Evolutionary conservation across 2,329 filamentous ascomycete species (phyloP), one percentile per base, ranked within the genome.

Genomic region (Volutella citrinella): DNA sequence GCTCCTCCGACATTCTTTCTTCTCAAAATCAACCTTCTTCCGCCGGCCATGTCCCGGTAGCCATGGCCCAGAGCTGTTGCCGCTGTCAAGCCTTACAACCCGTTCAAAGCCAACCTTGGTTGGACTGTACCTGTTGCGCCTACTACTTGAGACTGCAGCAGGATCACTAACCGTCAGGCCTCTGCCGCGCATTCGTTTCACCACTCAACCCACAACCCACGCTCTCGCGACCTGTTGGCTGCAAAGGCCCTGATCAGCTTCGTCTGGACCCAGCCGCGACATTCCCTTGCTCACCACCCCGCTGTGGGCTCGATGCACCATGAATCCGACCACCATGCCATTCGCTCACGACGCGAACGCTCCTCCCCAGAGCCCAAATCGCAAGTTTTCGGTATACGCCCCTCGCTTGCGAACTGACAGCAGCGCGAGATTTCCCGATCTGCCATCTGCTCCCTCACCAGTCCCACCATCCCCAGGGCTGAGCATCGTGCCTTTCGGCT

Each of bases 61-160:
- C 46, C 27, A 52, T 52, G 49, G 48, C 49, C 41, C 42, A 52
- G 49, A 40, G 40, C 40, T 45, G 23, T 41, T 42, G 41, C 35
- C 40, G 20, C 20, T 12, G 23, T 42, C 40, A 37, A n/a, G 28
- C 39, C 22, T 33, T 28, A 9, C 16, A 39, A 29, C 38, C 32
- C 32, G 40, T 33, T 38, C 33, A 32, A 25, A 34, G 38, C 37
- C 30, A 24, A 37, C 27, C 34, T 31, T 26, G 14, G 19, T 30
- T 39, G 28, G 40, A 20, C 18, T 11, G 30, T 34, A 19, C 25
- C 33, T 34, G 38, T 46, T 46, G 48, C 34, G 40, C 43, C 30
- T 22, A 30, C 35, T 40, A 44, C 40, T 36, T 29, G 34, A 49
- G 45, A 31, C 38, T 23, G 36, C 40, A 47, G 27, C 38, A 27